Percentiles rank a stretch among this genome's conserved stretches.
phyloP scores from a whole-genome alignment of 257 asterid genomes.

The Solanum dulcamara region DNA sequence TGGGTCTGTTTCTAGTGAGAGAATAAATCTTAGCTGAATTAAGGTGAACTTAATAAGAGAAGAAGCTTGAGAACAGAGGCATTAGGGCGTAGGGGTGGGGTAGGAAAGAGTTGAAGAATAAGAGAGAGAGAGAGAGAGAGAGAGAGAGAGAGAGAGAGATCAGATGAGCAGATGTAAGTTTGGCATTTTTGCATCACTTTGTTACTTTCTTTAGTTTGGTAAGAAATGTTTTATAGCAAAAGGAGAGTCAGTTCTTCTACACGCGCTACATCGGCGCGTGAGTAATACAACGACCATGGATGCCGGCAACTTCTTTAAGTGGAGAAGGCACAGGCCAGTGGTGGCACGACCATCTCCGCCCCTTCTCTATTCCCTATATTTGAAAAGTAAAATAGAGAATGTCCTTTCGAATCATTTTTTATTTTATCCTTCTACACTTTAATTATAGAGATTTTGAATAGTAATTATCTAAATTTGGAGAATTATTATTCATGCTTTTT shows the following conservation, averaged over 20 bases:
- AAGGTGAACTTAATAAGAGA: neutral
- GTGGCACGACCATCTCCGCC: too few relatives aligned
- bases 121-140: neutral
- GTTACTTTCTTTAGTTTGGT: constrained; percentile 33
- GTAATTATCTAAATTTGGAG: too few relatives aligned
- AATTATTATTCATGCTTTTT: too few relatives aligned
- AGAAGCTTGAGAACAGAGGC: neutral
- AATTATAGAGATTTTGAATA: too few relatives aligned
- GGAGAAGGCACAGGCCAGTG: neutral
- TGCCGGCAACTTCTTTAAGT: neutral
- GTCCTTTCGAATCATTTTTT: too few relatives aligned
- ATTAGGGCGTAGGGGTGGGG: neutral
- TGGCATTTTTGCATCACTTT: constrained; percentile 22
- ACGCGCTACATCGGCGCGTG: constrained; percentile 1
- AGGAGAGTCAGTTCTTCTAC: neutral
- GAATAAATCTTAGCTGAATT: neutral
- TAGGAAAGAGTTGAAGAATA: constrained; percentile 6
- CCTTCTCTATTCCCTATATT: too few relatives aligned
- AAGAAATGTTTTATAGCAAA: constrained; percentile 27
- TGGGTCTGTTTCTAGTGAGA: constrained; percentile 7
- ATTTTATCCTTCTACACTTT: too few relatives aligned
- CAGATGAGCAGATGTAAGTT: constrained; percentile 10
- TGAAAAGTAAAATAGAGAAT: too few relatives aligned
- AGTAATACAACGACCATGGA: accelerated
- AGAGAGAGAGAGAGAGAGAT: neutral